Evolutionary conservation across 2,329 filamentous ascomycete species (phyloP).

Genomic region (Biscogniauxia mediterranea): DNA sequence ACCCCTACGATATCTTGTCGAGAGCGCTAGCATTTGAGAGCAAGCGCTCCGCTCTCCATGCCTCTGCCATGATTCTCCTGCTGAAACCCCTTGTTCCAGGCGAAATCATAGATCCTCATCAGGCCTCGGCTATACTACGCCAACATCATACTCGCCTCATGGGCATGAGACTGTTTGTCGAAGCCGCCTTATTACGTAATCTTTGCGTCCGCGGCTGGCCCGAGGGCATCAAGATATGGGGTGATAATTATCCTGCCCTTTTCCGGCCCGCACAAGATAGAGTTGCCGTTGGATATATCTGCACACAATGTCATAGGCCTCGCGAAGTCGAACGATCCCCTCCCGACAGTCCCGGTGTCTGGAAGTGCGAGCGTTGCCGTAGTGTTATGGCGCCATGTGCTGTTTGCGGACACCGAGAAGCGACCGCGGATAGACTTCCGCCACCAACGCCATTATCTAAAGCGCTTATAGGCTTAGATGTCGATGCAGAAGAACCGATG

Average conservation of each 20-base stretch:
- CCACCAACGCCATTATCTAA: conserved; percentile 20
- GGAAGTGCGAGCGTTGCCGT: conserved; percentile 57
- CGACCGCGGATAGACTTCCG: conserved; percentile 37
- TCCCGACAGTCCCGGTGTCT: conserved; percentile 45
- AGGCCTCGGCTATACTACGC: conserved; percentile 54
- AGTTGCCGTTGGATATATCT: conserved; percentile 53
- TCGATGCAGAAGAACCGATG: conserved; percentile 25
- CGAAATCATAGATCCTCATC: conserved; percentile 52
- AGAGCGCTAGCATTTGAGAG: conserved; percentile 57
- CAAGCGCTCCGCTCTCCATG: conserved; percentile 55
- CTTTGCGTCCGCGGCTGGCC: conserved; percentile 59
- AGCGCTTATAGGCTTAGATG: conserved; percentile 16
- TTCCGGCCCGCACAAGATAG: conserved; percentile 54
- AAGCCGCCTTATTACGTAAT: conserved; percentile 61
- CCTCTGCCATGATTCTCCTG: conserved; percentile 60
- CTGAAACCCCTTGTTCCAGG: conserved; percentile 56
- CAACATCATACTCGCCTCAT: conserved; percentile 61
- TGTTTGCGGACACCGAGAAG: conserved; percentile 55
- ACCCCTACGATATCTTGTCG: conserved; percentile 54
- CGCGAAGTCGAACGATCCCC: conserved; percentile 50
- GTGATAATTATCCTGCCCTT: conserved; percentile 53
- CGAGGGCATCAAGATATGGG: conserved; percentile 49
- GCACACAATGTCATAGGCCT: conserved; percentile 55
- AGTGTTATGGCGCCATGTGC: conserved; percentile 55
- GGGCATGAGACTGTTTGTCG: conserved; percentile 57